Evolutionary conservation across 345 rosid species (phyloP).

Genomic region (Psidium friedrichsthalianum): DNA sequence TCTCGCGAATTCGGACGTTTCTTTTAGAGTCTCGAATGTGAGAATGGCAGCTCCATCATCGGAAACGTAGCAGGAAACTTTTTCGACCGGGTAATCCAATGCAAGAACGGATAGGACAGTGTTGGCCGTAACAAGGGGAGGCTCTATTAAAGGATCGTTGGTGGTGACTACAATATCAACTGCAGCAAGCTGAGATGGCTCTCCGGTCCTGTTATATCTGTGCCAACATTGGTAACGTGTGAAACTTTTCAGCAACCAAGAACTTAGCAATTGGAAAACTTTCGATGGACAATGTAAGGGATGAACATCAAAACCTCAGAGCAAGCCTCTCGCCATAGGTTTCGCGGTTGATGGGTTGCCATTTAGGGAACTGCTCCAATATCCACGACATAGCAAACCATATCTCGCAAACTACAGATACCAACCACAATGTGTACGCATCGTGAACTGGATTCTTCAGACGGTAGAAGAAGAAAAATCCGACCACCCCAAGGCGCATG

Average conservation of each 20-base stretch:
- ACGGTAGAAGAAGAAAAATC: slow-evolving; percentile 10
- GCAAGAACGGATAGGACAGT: slow-evolving; percentile 8
- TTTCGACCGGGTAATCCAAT: slow-evolving; percentile 7
- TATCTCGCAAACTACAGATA: slow-evolving; percentile 10
- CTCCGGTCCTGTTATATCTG: slow-evolving; percentile 5
- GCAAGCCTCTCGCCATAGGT: slow-evolving; percentile 7
- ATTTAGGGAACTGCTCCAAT: slow-evolving; percentile 12
- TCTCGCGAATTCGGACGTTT: slow-evolving; percentile 10
- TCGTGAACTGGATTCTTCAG: slow-evolving; percentile 6
- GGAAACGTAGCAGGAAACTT: slow-evolving; percentile 9
- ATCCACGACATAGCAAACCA: slow-evolving; percentile 15
- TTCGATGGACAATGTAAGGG: not conserved
- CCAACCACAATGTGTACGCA: slow-evolving; percentile 6
- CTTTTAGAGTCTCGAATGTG: slow-evolving; percentile 6
- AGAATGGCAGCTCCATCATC: slow-evolving; percentile 11
- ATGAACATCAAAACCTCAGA: slow-evolving; percentile 1
- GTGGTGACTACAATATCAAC: slow-evolving; percentile 6
- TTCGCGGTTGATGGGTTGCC: slow-evolving; percentile 5
- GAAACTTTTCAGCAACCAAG: not conserved
- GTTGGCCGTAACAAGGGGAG: slow-evolving; percentile 9
- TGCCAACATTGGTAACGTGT: not conserved
- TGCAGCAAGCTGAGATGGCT: slow-evolving; percentile 5
- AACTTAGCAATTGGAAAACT: not conserved
- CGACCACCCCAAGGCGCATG: not conserved
- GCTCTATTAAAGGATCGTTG: slow-evolving; percentile 6